These are phyloP conservation scores for Neospora caninum DNA, from an alignment of 169 alveolate genomes.

Conservation along the genomic window DNA sequence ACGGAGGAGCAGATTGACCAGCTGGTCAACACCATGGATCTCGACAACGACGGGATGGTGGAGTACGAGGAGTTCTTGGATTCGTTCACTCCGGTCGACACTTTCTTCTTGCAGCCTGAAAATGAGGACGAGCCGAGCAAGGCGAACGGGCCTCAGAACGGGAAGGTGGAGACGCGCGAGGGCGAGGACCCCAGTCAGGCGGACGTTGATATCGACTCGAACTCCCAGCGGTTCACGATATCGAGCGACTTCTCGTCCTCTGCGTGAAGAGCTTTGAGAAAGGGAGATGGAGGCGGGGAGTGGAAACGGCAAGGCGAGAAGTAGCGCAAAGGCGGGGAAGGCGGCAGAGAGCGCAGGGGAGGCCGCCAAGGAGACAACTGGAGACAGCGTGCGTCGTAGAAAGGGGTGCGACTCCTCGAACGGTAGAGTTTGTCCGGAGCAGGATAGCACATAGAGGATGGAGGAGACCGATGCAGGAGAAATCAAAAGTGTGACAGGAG, in stretches of 20 bases:
- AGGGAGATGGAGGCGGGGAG: background rate
- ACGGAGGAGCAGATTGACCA: conserved; percentile 79
- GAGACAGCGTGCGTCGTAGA: too few relatives aligned
- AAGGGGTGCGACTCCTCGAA: too few relatives aligned
- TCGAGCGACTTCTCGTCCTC: background rate
- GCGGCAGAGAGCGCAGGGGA: too few relatives aligned
- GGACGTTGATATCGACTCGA: background rate
- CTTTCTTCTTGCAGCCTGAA: conserved; percentile 9
- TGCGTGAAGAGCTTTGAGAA: too few relatives aligned
- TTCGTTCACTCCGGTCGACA: conserved; percentile 74
- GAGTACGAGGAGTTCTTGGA: conserved; percentile 75
- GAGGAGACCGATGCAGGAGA: too few relatives aligned
- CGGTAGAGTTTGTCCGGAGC: too few relatives aligned
- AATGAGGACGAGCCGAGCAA: background rate
- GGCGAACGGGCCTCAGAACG: background rate
- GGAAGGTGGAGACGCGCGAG: background rate
- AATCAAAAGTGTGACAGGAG: too few relatives aligned
- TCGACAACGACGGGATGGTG: conserved; percentile 73
- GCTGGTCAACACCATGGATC: conserved; percentile 69
- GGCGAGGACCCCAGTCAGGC: background rate
- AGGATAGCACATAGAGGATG: too few relatives aligned
- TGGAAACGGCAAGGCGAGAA: background rate
- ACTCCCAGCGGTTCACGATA: background rate
- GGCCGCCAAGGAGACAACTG: too few relatives aligned
- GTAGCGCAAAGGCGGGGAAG: background rate